Evolutionary conservation across 176 grass and related monocot species (phyloP).

Genomic region (Aechmea fasciata): DNA sequence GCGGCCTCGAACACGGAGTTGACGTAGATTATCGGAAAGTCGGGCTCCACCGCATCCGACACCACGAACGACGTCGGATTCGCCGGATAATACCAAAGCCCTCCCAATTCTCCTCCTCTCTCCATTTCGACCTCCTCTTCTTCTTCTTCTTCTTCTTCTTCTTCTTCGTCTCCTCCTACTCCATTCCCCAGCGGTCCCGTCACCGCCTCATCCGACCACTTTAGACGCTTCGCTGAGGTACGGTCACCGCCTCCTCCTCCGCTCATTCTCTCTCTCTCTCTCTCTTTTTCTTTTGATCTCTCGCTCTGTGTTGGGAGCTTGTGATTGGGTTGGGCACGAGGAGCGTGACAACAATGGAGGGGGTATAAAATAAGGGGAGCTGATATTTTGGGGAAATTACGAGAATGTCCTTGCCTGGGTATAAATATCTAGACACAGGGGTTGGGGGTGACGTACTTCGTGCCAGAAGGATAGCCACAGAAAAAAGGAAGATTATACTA

Average conservation of each 20-base stretch:
- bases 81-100: constrained; percentile 25
- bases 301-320: not conserved
- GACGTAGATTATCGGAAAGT: constrained; percentile 93
- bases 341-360: not conserved
- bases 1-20: constrained; percentile 88
- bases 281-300: constrained; percentile 16
- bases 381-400: constrained; percentile 5
- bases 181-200: constrained; percentile 18
- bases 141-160: constrained; percentile 10
- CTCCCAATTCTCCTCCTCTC: not conserved
- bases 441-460: constrained; percentile 5
- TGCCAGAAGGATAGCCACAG: not conserved
- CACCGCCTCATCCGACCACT: constrained; percentile 25
- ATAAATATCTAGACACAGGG: not conserved
- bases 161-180: constrained; percentile 2
- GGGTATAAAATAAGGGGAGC: not conserved
- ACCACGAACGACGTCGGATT: constrained; percentile 65
- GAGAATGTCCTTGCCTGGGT: not conserved
- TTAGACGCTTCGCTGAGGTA: constrained; percentile 49
- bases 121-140: constrained; percentile 9
- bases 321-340: not conserved
- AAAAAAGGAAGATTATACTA: not conserved
- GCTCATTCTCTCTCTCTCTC: not conserved
- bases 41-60: constrained; percentile 61
- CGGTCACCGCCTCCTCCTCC: constrained; percentile 24